Percentiles rank a stretch among this genome's conserved stretches.
These are phyloP conservation scores for Kwoniella shivajii DNA, from an alignment of 1,284 basidiomycete species.

Conservation along the genomic window DNA sequence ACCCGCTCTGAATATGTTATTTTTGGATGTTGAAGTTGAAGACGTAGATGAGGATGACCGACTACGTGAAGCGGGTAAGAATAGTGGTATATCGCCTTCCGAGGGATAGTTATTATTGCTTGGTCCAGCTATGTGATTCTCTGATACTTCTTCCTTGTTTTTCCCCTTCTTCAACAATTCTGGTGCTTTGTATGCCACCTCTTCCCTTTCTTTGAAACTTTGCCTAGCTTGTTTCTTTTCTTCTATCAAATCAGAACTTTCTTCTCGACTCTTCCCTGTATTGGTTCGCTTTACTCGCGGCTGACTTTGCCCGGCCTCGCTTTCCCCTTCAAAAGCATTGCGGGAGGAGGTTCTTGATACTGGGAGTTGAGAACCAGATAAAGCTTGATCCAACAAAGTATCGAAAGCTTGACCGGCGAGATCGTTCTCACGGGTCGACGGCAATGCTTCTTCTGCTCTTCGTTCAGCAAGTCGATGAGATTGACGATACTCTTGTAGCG, in stretches of 20 bases:
- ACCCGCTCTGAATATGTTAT: not conserved
- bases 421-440: not conserved
- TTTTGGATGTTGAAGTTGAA: not conserved
- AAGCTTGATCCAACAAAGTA: not conserved
- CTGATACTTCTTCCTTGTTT: constrained; percentile 3
- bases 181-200: constrained; percentile 23
- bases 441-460: not conserved
- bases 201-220: constrained; percentile 7
- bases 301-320: constrained; percentile 11
- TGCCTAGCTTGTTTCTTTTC: not conserved
- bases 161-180: constrained; percentile 20
- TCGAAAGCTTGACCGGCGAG: not conserved
- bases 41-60: not conserved
- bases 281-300: not conserved
- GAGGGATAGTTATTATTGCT: not conserved
- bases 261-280: not conserved
- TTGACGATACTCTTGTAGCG: constrained; percentile 3
- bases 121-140: not conserved
- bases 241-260: not conserved
- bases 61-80: constrained; percentile 5
- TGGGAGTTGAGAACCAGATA: not conserved
- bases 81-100: constrained; percentile 3
- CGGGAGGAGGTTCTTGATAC: not conserved
- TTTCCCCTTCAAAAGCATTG: not conserved
- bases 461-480: constrained; percentile 1